These are phyloP conservation scores for Austroboletus rostrupii DNA, from an alignment of 1,284 basidiomycete species.

Conservation along the genomic window DNA sequence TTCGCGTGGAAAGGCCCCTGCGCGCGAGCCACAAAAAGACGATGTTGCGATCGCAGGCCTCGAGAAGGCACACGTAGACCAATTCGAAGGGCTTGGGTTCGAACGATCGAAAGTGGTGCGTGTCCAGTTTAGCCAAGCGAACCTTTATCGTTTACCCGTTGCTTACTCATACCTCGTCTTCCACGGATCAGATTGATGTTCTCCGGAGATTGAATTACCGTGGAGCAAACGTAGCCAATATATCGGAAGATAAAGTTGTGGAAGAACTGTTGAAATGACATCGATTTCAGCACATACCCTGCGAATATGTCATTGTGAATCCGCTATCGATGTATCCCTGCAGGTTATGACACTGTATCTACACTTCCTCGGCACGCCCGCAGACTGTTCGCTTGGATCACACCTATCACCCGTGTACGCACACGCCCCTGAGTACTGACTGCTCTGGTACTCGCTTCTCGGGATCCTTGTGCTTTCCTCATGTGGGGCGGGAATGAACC, in stretches of 20 bases:
- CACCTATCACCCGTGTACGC: slow-evolving; percentile 10
- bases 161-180: slow-evolving; percentile 3
- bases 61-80: slow-evolving; percentile 68
- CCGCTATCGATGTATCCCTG: slow-evolving; percentile 17
- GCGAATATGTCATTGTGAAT: slow-evolving; percentile 15
- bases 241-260: slow-evolving; percentile 57
- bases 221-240: slow-evolving; percentile 61
- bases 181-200: slow-evolving; percentile 68
- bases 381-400: slow-evolving; percentile 14
- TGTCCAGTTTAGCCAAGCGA: slow-evolving; percentile 15
- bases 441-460: background rate
- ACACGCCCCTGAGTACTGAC: slow-evolving; percentile 3
- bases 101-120: slow-evolving; percentile 72
- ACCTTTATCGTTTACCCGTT: background rate
- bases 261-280: slow-evolving; percentile 52
- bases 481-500: slow-evolving; percentile 2
- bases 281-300: slow-evolving; percentile 25
- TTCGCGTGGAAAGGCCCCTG: slow-evolving; percentile 36
- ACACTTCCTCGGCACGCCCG: slow-evolving; percentile 14
- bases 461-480: slow-evolving; percentile 5
- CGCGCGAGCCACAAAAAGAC: slow-evolving; percentile 37
- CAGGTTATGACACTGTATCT: slow-evolving; percentile 27
- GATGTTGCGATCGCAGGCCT: slow-evolving; percentile 75
- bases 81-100: slow-evolving; percentile 74
- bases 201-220: slow-evolving; percentile 90